phyloP scores from a whole-genome alignment of 805 yeast genomes.

The Metschnikowia noctiluminum region DNA sequence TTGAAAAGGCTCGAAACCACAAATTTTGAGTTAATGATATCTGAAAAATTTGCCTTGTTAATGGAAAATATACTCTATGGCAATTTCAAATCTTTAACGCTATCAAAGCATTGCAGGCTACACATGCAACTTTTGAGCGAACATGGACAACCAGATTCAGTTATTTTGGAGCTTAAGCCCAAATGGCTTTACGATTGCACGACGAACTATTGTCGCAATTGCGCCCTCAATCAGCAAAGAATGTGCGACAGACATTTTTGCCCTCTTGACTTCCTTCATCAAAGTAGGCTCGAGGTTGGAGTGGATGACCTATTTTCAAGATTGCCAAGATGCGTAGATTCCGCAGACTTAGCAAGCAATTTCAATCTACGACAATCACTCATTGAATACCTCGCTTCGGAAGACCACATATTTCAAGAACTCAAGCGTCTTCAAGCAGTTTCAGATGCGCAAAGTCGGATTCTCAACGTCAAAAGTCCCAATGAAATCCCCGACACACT shows the following conservation, averaged over 20 bases:
- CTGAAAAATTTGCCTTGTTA: slow-evolving; percentile 43
- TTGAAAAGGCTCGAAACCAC: slow-evolving; percentile 24
- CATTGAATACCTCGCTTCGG: not conserved
- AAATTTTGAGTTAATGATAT: slow-evolving; percentile 29
- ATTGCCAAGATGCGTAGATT: slow-evolving; percentile 1
- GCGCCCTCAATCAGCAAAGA: slow-evolving; percentile 15
- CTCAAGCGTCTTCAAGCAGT: slow-evolving; percentile 34
- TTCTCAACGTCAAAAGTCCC: slow-evolving; percentile 27
- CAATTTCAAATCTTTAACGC: slow-evolving; percentile 23
- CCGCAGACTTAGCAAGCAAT: not conserved
- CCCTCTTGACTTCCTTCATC: slow-evolving; percentile 13
- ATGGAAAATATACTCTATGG: slow-evolving; percentile 41
- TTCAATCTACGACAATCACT: slow-evolving; percentile 3
- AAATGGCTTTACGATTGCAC: slow-evolving; percentile 19
- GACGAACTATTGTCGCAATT: slow-evolving; percentile 16
- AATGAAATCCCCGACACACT: slow-evolving; percentile 39
- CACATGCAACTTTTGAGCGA: slow-evolving; percentile 15
- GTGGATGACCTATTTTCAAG: slow-evolving; percentile 13
- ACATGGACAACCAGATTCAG: not conserved
- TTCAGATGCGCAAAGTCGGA: slow-evolving; percentile 29
- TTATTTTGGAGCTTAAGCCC: slow-evolving; percentile 18
- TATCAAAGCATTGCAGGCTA: slow-evolving; percentile 38
- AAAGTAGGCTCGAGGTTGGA: slow-evolving; percentile 7
- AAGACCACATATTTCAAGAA: slow-evolving; percentile 25
- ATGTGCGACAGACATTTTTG: slow-evolving; percentile 16